Base-by-base conservation (phyloP, 1,284 basidiomycete species). In the Vanrija pseudolonga region DNA sequence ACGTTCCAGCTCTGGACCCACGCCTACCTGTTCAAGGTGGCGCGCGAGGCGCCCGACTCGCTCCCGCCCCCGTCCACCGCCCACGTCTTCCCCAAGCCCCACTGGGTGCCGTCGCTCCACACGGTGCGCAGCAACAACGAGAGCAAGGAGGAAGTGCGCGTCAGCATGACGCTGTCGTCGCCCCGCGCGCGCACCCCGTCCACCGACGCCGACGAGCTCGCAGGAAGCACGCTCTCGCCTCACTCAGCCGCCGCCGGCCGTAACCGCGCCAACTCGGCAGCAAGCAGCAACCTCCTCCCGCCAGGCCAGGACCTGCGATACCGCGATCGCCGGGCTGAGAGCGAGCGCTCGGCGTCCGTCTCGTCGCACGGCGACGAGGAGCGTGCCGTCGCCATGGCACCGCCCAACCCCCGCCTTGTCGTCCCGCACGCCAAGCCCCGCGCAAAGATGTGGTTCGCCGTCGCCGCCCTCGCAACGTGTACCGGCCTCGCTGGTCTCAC, bases 1-100 rank as follows among this genome's bases (percentile, higher is more conserved):
- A 64, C 63, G 1, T 73, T 69, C 65, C 70, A 71, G 68, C 80
- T 85, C 60, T 85, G 82, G 73, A 84, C 82, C 37, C 83, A 85
- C 67, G 80, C 81, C 24, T 81, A 83, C 64, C 72, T 84, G 11
- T 84, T 83, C 76, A 77, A 78, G 39, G 62, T 66, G 12, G 59
- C 61, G 6, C 60, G 65, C 8, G 60, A 65, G 23, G 47, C 53
- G 9, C 66, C 69, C 48, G 63, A 62, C 7, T 52, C 66, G 15
- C 68, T 72, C 26, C 74, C 74, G 4, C 62, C n/a, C 72, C 74
- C 3, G 56, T 62, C 37, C 63, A 71, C 58, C 55, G 60, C 37
- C 12, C 53, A 64, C 50, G 65, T 77, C 60, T 68, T 76, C 63
- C 73, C 66, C 43, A 69, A 56, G 56, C 77, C 71, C 58, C 53